Evolutionary conservation across 345 rosid genomes (phyloP), one percentile per base, ranked within the genome.

Genomic region (Hevea brasiliensis): DNA sequence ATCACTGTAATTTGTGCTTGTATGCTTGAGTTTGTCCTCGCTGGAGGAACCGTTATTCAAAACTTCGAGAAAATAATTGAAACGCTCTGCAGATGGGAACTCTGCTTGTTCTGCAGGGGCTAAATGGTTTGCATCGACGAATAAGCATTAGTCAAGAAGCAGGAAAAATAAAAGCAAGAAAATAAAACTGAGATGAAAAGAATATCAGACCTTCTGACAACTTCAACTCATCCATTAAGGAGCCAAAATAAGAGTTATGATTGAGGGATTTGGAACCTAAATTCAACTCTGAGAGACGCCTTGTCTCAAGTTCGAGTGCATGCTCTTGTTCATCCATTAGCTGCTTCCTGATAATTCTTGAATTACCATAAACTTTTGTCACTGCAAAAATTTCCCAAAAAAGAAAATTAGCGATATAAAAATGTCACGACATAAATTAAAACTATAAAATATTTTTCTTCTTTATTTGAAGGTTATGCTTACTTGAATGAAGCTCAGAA

Each of bases 401-500:
- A 37, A 68, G 63, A 44, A 40, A 53, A 1, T 32, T 32, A 32
- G 37, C 37, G 2, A 32, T 32, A 32, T 32, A 4, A 20, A 32
- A 32, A 32, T 32, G 4, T 4, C 37, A 32, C 4, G 37, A 32
- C 37, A 2, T 32, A 32, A 4, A 32, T 1, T 32, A 32, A 32
- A 32, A 32, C 37, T 32, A 32, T 4, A 4, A 32, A 32, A 32
- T 32, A 32, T 32, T 32, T 32, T 32, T 32, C 3, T 32, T 32
- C 37, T 32, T 32, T 32, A 32, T 4, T 32, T 32, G 37, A 32
- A 32, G 2, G 37, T 32, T 32, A 29, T 45, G 69, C 89, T 80
- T 65, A 83, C 97, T 73, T n/a, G 89, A 70, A 76, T 82, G 89
- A 79, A 84, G 76, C 75, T 90, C 99, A 0, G 82, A 41, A 81